Base-by-base conservation (phyloP, 805 yeast genomes). In the Zygoascus biomembranicola region DNA sequence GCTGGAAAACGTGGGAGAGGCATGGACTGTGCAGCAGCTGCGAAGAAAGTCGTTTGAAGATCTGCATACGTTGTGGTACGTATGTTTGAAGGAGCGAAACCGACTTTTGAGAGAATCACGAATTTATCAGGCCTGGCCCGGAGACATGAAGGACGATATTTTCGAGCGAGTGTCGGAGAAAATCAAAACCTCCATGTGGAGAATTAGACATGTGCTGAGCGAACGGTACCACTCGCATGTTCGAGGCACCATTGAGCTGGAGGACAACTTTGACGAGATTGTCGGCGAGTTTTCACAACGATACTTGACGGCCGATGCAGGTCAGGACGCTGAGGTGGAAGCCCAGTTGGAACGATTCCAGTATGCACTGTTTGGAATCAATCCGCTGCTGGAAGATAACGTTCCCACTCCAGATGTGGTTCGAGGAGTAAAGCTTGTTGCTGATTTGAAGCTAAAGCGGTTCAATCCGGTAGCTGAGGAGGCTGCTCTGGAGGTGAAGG, bases 11-110 rank as follows among this genome's bases (percentile, higher is more conserved):
- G 47, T 57, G 14, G 68, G 94, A 14, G 77, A 96, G 62, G 73
- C 94, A 4, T 94, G 99, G 99, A 72, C 85, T 5, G 76, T 90
- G 52, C 85, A 89, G 3, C 98, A 92, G 66, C 78, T 94, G 62
- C 82, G 99, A 67, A 78, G 95, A 57, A 94, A 94, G 69, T 81
- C 88, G 16, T 94, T 90, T 65, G 94, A 90, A 43, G 99, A 94
- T 66, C 73, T 94, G 61, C 99, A 94, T 69, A 79, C 82, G 39
- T 74, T 94, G 62, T 94, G 99, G 98, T 92, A 88, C 67, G 77
- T 85, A 45, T 81, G 90, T 60, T 70, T 92, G 59, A 86, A 81
- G 66, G 96, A 94, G 69, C 75, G 95, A 60, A 94, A 94, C 67
- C 71, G 80, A 13, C 69, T 92, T 53, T 82, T 81, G 35, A 78